Base-by-base conservation (phyloP, 2,329 filamentous ascomycete species). In the Aspergillus uvarum region DNA sequence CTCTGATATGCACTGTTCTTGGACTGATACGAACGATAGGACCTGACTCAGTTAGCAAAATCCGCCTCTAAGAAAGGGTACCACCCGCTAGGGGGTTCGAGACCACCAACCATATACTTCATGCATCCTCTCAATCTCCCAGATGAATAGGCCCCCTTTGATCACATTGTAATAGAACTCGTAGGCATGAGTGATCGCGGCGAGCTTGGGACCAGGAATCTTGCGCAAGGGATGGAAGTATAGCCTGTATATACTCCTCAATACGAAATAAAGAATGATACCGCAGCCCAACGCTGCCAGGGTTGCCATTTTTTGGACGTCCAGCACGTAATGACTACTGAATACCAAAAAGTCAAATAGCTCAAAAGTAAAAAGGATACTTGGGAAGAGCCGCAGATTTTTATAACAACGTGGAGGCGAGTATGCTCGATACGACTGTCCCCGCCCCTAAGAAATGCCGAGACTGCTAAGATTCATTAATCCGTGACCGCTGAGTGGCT, bases 1-100 rank as follows among this genome's bases (percentile, higher is more conserved):
- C 74, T n/a, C 67, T 65, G 60, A 76, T 68, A 50, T 75, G 73
- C 11, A 77, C 59, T 56, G 75, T 73, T 4, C 68, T 57, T 2
- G 74, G 74, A 22, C 63, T 71, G 59, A 77, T 68, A 7, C 74
- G 72, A 19, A 77, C 54, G 21, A 77, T 72, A 0, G 74, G 74
- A 1, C 72, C 72, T 73, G 50, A 48, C 2, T 24, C 21, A n/a
- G 51, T 31, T 11, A 26, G 31, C 42, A 7, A 22, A 11, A 19
- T 19, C 19, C 24, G 10, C 29, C 16, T 7, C 6, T n/a, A n/a
- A n/a, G 10, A 29, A 16, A 14, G 22, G 21, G 14, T 8, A 5
- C 38, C 5, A 19, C 14, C 16, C 6, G 38, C 14, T 16, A 7
- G 5, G 7, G 38, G 5, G 6, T 16, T n/a, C 16, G 26, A 16